Evolutionary conservation across 495 filamentous ascomycete genomes (phyloP).

Genomic region (Hyphodiscus hymeniophilus): DNA sequence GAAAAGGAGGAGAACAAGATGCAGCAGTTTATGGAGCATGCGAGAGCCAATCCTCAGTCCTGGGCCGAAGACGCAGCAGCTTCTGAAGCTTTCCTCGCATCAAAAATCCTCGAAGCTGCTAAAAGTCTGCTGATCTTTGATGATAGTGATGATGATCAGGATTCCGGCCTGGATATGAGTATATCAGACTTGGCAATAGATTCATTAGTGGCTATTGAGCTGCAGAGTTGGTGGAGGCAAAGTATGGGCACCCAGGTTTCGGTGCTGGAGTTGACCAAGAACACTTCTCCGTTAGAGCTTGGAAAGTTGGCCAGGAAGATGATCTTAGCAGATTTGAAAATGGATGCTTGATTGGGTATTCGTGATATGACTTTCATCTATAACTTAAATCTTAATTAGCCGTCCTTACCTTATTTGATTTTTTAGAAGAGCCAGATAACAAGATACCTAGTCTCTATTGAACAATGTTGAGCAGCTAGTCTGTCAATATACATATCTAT

Average conservation of each 20-base stretch:
- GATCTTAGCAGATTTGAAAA: not conserved
- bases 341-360: too few relatives aligned
- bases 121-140: slow-evolving; percentile 28
- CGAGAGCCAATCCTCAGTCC: not conserved
- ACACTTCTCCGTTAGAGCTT: slow-evolving; percentile 1
- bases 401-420: too few relatives aligned
- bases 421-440: too few relatives aligned
- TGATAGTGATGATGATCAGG: slow-evolving; percentile 34
- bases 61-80: slow-evolving; percentile 16
- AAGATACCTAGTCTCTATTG: too few relatives aligned
- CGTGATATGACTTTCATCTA: too few relatives aligned
- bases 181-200: slow-evolving; percentile 43
- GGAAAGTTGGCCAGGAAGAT: not conserved
- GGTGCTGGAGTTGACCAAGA: slow-evolving; percentile 19
- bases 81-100: slow-evolving; percentile 22
- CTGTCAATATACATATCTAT: too few relatives aligned
- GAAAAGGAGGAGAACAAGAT: too few relatives aligned
- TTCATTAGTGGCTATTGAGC: slow-evolving; percentile 45
- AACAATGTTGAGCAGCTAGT: too few relatives aligned
- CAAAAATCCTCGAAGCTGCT: slow-evolving; percentile 33
- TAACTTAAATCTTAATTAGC: too few relatives aligned
- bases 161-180: slow-evolving; percentile 33
- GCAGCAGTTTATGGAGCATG: not conserved
- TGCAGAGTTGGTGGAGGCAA: slow-evolving; percentile 42
- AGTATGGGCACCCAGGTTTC: slow-evolving; percentile 36